Base-by-base conservation (phyloP, 2,329 filamentous ascomycete species). In the Sporothrix curviconia region DNA sequence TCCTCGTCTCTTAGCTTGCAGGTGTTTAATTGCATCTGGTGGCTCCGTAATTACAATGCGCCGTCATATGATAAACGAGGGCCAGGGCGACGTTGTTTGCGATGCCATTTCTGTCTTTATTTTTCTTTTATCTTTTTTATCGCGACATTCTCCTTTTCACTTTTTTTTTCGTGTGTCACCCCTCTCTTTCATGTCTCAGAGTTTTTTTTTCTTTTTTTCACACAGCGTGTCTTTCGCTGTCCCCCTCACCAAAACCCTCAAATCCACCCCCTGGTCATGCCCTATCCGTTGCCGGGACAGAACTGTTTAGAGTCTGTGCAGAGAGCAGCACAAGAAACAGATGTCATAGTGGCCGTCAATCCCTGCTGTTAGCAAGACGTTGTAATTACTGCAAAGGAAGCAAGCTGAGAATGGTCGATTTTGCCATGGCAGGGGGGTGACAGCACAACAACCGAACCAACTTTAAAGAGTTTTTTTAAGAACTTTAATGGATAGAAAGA, bases 201-300 rank as follows among this genome's bases (percentile, higher is more conserved):
- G 2, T 8, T 11, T 9, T 6, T 51, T 43, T 50, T 40, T 32
- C 17, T 40, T 4, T 34, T 6, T 43, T n/a, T 22, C 17, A n/a
- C n/a, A n/a, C n/a, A n/a, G n/a, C n/a, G n/a, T n/a, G 1, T 28
- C 22, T 32, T 34, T 34, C 42, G 24, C 22, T 36, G 28, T 28
- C 25, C 46, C 44, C 39, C 46, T 44, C 46, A 24, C 55, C 19
- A 57, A 56, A n/a, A n/a, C 56, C 57, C 57, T 52, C 37, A 34
- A 55, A 56, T 59, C 52, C 52, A 55, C 57, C 57, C 57, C 57
- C 52, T 59, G n/a, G 46, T 43, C 57, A 6, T 55, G 44, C 57
- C 57, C 57, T 55, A 51, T 17, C 51, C 49, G 40, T 58, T 53
- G 49, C 55, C 22, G 46, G 46, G 55, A 34, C 43, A 56, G 42